phyloP scores from a whole-genome alignment of 805 yeast species.

The Schwanniomyces vanrijiae region DNA sequence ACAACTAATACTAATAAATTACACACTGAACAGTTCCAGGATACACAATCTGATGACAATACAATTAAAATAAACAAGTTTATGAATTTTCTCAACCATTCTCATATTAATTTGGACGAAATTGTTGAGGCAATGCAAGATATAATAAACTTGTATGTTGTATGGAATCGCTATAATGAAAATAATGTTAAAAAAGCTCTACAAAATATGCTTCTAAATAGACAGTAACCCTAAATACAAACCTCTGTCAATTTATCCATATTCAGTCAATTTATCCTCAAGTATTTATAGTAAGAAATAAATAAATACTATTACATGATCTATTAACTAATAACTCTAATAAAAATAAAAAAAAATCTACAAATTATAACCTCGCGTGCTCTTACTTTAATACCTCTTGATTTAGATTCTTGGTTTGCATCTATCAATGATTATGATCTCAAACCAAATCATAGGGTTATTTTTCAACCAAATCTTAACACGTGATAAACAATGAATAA shows the following conservation, averaged over 20 bases:
- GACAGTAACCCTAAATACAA: constrained; percentile 8
- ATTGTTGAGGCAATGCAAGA: constrained; percentile 85
- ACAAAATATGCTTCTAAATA: constrained; percentile 39
- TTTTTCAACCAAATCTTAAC: neutral
- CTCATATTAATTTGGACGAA: constrained; percentile 75
- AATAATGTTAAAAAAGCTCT: constrained; percentile 49
- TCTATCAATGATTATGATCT: neutral
- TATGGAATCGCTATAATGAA: constrained; percentile 87
- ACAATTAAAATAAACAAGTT: constrained; percentile 53
- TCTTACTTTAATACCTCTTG: no score
- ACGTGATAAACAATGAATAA: neutral
- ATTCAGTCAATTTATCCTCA: no score
- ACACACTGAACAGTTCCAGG: constrained; percentile 18
- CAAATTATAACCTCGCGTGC: no score
- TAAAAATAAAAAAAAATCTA: no score
- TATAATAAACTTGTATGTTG: constrained; percentile 73
- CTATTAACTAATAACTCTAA: no score
- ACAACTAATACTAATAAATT: constrained; percentile 4
- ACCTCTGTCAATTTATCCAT: no score
- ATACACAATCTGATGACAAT: constrained; percentile 33
- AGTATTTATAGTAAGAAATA: no score
- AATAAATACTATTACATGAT: no score
- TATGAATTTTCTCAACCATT: constrained; percentile 66
- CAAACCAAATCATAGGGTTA: neutral
- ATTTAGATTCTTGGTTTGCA: no score